Evolutionary conservation across 495 filamentous ascomycete species (phyloP), one percentile per base, ranked within the genome.

Genomic region (Parmelia sp.): DNA sequence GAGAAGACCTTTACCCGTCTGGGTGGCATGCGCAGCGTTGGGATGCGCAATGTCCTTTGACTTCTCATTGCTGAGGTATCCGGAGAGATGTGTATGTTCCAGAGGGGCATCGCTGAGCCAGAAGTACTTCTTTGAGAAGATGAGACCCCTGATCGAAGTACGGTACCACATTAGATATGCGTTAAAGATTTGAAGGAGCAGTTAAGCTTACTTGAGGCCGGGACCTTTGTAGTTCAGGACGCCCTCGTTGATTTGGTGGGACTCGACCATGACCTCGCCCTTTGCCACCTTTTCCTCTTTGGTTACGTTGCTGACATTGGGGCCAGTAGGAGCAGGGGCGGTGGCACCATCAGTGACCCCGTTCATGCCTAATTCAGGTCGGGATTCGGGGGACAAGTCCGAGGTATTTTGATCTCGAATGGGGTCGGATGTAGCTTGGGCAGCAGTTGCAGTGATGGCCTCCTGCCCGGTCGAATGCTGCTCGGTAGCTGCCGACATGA

Each of bases 1-100:
- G 40, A 97, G 79, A 10, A 98, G 87, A 76, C 94, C 94, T 83
- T 95, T 96, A 72, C 94, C 92, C 64, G 94, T 97, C 79, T 95
- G 85, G 66, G 82, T 86, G 62, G 92, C 90, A 88, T 95, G 96
- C 49, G 94, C 88, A 69, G 85, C 87, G 69, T 85, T 88, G 59
- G 89, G 84, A 78, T 93, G 87, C 66, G 88, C 88, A 65, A 87
- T 76, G 19, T 89, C 86, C 45, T 79, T 75, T 55, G 87, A 77
- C 88, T 97, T 95, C 83, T 96, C 94, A 70, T 87, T 86, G 76
- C 87, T 86, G 71, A 95, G 83, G 79, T 90, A 97, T 66, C 76
- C 76, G 66, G 79, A 71, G 44, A 96, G 80, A 71, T 89, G 79
- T 76, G 94, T 89, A 65, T 84, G 76, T 71, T 92, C 83, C 57